Conservation (phyloP, 371 early-diverging fungal species). For the Syncephalastrum monosporum region DNA sequence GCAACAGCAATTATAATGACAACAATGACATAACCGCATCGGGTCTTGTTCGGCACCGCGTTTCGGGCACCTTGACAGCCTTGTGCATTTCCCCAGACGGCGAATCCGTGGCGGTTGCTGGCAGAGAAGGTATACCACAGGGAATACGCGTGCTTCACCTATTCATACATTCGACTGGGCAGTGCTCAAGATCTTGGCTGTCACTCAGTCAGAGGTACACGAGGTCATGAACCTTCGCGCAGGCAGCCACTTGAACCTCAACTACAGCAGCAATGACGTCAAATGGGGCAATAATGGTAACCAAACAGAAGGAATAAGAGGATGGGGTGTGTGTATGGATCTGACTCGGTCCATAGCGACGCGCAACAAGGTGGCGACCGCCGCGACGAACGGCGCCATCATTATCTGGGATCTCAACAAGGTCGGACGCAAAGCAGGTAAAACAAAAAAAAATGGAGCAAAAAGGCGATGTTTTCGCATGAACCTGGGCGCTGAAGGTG, state of each 20-base stretch:
- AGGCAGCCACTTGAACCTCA: slow-evolving; percentile 60
- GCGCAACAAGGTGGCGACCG: slow-evolving; percentile 69
- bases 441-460: slow-evolving; percentile 9
- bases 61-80: slow-evolving; percentile 63
- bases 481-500: neutral
- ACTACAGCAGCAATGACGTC: slow-evolving; percentile 77
- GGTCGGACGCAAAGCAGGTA: slow-evolving; percentile 44
- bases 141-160: neutral
- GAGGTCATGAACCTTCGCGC: slow-evolving; percentile 72
- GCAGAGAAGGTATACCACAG: slow-evolving; percentile 62
- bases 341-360: slow-evolving; percentile 28
- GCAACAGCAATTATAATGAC: neutral
- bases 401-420: slow-evolving; percentile 70
- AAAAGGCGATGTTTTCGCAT: neutral
- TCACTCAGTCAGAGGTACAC: slow-evolving; percentile 53
- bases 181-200: slow-evolving; percentile 71
- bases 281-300: slow-evolving; percentile 77
- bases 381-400: slow-evolving; percentile 77
- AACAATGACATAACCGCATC: slow-evolving; percentile 1
- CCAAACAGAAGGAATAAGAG: neutral
- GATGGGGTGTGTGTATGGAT: neutral
- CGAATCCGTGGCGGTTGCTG: slow-evolving; percentile 69
- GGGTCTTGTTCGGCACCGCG: slow-evolving; percentile 16
- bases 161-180: slow-evolving; percentile 1
- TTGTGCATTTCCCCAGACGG: slow-evolving; percentile 64